Conservation (phyloP, 208 protist genomes). For the Phytomonas sp. region DNA sequence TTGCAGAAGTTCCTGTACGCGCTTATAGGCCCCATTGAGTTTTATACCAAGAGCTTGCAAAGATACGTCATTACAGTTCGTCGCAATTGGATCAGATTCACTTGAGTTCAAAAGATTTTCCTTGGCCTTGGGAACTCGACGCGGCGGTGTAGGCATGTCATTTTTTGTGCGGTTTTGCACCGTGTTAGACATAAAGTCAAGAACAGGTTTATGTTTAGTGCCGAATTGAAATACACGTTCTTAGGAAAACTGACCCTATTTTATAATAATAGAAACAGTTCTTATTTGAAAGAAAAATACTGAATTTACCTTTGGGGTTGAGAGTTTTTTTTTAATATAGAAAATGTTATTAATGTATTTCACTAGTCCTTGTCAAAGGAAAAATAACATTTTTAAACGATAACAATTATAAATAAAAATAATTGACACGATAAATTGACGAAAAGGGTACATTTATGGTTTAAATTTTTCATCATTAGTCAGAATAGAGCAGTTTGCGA, state of each 20-base stretch:
- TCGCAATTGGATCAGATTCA: background rate
- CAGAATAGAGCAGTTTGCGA: background rate
- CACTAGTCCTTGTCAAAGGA: background rate
- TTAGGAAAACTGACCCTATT: background rate
- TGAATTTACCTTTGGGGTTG: no score
- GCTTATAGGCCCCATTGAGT: background rate
- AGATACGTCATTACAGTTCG: background rate
- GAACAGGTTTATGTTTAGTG: background rate
- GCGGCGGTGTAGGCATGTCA: background rate
- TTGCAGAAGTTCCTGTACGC: background rate
- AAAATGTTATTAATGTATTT: no score
- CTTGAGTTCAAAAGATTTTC: background rate
- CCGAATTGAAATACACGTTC: background rate
- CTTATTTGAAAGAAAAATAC: no score
- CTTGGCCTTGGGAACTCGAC: background rate
- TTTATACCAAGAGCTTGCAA: background rate
- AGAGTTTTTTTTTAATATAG: no score
- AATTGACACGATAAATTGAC: no score
- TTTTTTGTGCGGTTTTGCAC: background rate
- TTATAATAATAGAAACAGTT: no score
- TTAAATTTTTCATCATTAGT: background rate
- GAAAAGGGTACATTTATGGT: background rate
- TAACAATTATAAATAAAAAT: slow-evolving; percentile 12
- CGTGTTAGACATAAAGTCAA: background rate
- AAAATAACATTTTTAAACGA: background rate